Evolutionary conservation across 2,329 filamentous ascomycete species (phyloP).

Genomic region (Aureobasidium subglaciale): DNA sequence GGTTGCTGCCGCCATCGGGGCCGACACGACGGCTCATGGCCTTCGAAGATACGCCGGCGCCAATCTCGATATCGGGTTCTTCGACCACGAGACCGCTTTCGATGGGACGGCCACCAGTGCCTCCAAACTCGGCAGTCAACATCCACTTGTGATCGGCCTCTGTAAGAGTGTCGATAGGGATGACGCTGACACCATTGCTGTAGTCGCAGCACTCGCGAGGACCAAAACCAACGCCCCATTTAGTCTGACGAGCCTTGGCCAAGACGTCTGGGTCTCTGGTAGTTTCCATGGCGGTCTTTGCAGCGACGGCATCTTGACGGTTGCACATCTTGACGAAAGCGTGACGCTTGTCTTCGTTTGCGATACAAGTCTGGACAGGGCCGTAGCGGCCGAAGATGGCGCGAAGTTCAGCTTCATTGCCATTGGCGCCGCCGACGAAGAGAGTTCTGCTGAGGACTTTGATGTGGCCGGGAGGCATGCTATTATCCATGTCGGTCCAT

Average conservation of each 20-base stretch:
- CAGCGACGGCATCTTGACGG: slow-evolving; percentile 72
- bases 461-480: slow-evolving; percentile 68
- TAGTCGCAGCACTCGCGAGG: slow-evolving; percentile 97
- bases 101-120: slow-evolving; percentile 76
- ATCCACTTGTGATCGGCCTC: slow-evolving; percentile 98
- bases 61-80: slow-evolving; percentile 97
- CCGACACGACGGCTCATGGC: slow-evolving; percentile 33
- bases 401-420: slow-evolving; percentile 73
- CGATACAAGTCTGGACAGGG: slow-evolving; percentile 91
- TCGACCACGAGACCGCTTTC: slow-evolving; percentile 83
- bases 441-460: slow-evolving; percentile 91
- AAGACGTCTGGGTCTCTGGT: slow-evolving; percentile 71
- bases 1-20: slow-evolving; percentile 25
- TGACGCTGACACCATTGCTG: slow-evolving; percentile 80
- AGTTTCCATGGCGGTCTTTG: slow-evolving; percentile 84
- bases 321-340: slow-evolving; percentile 98
- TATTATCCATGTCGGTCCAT: slow-evolving; percentile 72
- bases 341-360: slow-evolving; percentile 95
- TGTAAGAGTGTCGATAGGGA: slow-evolving; percentile 85
- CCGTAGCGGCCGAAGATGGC: slow-evolving; percentile 75
- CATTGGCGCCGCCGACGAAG: slow-evolving; percentile 87
- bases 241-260: slow-evolving; percentile 62
- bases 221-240: slow-evolving; percentile 96
- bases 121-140: slow-evolving; percentile 85
- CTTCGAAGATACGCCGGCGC: slow-evolving; percentile 93